Base-by-base conservation (phyloP, 352 stramenopile genomes). In the Phytophthora lateralis region DNA sequence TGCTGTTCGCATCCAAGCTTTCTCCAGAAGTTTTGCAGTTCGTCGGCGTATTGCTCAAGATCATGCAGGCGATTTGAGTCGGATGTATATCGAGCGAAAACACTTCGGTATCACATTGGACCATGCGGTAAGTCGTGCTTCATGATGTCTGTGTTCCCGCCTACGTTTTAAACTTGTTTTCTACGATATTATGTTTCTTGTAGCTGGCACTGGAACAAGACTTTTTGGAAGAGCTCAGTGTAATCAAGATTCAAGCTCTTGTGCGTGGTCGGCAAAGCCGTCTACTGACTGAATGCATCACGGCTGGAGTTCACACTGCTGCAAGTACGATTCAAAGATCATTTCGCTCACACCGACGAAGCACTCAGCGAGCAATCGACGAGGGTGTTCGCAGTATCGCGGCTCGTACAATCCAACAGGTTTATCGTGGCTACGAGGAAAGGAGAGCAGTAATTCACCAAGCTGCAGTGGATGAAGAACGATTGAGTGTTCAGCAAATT, bases 161-260 rank as follows among this genome's bases (percentile, higher is more conserved):
- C 1, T 63, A 59, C 21, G 1, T 32, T 3, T 21, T 15, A 21
- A 26, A 24, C 18, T 45, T 61, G 10, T 45, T 4, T 18, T 55
- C 41, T 15, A 42, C 5, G 30, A 18, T 7, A 18, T 43, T 26
- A 38, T 44, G n/a, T 14, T 21, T 49, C 15, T 41, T 46, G 12
- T 9, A 88, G 79, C 39, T 77, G 45, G 51, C 46, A 5, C 59
- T 69, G 26, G 77, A 89, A 46, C 64, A 74, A 17, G 24, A 52
- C 2, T 86, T 88, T 59, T 52, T 88, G 8, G 72, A 89, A 45
- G 47, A 76, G 12, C 43, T 87, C 6, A 73, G 75, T 24, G 71
- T 67, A 2, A 76, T 75, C 12, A 88, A 88, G 55, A 84, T 93
- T 30, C 83, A 93, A 32, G 76, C 83, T 2, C 47, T 90, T 7